These are phyloP conservation scores for Candida succiphila DNA, from an alignment of 805 yeast species.

Conservation along the genomic window DNA sequence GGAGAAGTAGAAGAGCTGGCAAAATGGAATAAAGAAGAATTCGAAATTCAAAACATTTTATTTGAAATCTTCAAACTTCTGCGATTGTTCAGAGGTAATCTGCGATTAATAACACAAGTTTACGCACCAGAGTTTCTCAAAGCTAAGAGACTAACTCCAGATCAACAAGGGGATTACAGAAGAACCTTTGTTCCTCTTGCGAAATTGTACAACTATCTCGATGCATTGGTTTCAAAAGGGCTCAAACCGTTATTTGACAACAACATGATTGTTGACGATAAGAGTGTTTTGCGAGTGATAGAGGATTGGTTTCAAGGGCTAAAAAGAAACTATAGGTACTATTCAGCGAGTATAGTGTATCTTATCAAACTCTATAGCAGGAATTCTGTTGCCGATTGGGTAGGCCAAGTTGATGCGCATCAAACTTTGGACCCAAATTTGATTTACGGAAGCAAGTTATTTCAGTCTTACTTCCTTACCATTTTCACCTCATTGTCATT, in stretches of 20 bases:
- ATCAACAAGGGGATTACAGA: slow-evolving; percentile 12
- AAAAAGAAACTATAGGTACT: slow-evolving; percentile 14
- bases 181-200: slow-evolving; percentile 18
- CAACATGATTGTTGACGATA: slow-evolving; percentile 18
- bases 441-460: slow-evolving; percentile 18
- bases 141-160: slow-evolving; percentile 5
- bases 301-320: slow-evolving; percentile 17
- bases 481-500: slow-evolving; percentile 20
- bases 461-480: slow-evolving; percentile 19
- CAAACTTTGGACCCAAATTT: slow-evolving; percentile 13
- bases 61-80: slow-evolving; percentile 19
- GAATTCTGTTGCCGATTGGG: slow-evolving; percentile 16
- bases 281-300: slow-evolving; percentile 13
- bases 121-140: slow-evolving; percentile 18
- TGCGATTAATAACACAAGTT: slow-evolving; percentile 16
- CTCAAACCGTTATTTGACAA: slow-evolving; percentile 19
- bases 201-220: slow-evolving; percentile 15
- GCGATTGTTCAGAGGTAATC: slow-evolving; percentile 15
- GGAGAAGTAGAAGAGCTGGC: slow-evolving; percentile 13
- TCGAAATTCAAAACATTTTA: slow-evolving; percentile 18
- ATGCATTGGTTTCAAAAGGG: slow-evolving; percentile 13
- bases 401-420: slow-evolving; percentile 8
- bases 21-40: slow-evolving; percentile 17
- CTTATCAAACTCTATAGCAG: slow-evolving; percentile 17
- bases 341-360: slow-evolving; percentile 20